A percentile compares a stretch with the other conserved stretches of the same genome.
phyloP scores from a whole-genome alignment of 208 protist genomes.

The Eutreptiella sp. region DNA sequence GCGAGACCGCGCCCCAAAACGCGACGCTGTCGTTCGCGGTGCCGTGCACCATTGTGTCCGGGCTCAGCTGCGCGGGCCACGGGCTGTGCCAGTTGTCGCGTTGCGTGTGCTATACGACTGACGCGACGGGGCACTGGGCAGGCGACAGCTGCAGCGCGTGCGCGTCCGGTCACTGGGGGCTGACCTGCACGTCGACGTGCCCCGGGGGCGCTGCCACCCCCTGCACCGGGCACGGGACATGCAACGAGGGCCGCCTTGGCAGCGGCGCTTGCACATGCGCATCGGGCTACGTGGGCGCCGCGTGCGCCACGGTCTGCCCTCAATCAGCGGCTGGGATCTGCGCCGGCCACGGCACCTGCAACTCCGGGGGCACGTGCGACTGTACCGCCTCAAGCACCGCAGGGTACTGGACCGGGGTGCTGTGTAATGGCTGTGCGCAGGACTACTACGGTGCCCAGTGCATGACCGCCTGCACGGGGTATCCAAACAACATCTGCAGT shows the following conservation, averaged over 20 bases:
- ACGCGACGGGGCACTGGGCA: too few species aligned
- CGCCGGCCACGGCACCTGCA: conserved; percentile 8
- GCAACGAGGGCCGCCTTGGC: conserved; percentile 2
- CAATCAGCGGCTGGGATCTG: background rate
- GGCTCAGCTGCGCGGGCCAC: too few species aligned
- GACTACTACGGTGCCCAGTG: background rate
- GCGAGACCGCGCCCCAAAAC: too few species aligned
- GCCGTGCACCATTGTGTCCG: too few species aligned
- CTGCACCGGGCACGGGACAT: conserved; percentile 19
- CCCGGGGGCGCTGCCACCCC: conserved; percentile 17
- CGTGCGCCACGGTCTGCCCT: conserved; percentile 10
- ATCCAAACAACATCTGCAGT: background rate
- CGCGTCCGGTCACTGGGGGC: background rate
- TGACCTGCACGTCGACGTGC: conserved; percentile 19
- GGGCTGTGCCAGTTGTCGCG: too few species aligned
- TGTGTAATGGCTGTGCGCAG: background rate
- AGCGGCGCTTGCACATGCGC: conserved; percentile 10
- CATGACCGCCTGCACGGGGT: background rate
- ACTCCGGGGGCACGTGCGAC: conserved; percentile 12
- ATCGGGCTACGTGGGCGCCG: conserved; percentile 12
- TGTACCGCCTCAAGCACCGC: background rate
- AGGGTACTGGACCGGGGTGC: background rate
- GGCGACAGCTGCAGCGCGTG: too few species aligned
- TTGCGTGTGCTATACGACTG: too few species aligned
- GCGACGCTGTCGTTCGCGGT: too few species aligned